Base-by-base conservation (phyloP, 495 filamentous ascomycete species). In the Glarea lozoyensis region DNA sequence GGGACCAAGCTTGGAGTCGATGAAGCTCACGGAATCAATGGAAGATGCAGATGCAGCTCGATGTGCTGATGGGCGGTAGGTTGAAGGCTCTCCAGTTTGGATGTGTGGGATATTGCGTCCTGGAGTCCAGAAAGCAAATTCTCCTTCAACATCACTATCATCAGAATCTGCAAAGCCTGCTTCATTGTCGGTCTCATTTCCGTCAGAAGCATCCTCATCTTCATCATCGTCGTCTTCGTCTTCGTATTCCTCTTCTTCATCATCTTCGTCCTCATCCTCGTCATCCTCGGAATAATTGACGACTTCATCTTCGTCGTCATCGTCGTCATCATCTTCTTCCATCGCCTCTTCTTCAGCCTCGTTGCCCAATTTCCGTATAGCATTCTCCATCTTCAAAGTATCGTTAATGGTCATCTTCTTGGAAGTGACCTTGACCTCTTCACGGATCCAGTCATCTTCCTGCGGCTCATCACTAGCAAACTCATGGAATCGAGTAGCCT, bases 291-390 rank as follows among this genome's bases (percentile, higher is more conserved):
- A 66, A 4, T 68, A 64, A 9, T 79, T 69, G 13, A 68, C 73
- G 11, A 70, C 69, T 15, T 75, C 73, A 12, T 76, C 66, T 11
- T 75, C 70, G 19, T 75, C 69, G 11, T 79, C 74, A 2, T 79
- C 76, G 13, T 78, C 75, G 22, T 78, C 75, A 22, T 77, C 76
- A 3, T 85, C 79, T 22, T 86, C 83, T 22, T 85, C 74, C 10
- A 82, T 58, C 15, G 78, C 86, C 60, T 94, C 89, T 54, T 89
- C 79, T 56, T 95, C 90, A 7, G 79, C 92, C 61, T 98, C 92
- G 63, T 93, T 84, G 39, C 78, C 90, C 18, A 96, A 61, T 54
- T 80, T 80, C 35, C 92, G 78, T 52, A 98, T 93, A 9, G 75
- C 84, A 50, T 81, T 85, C 60, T 98, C 92, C 58, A 93, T 92